Conservation (phyloP, 768 basidiomycete genomes). For the Suillus subalutaceus region DNA sequence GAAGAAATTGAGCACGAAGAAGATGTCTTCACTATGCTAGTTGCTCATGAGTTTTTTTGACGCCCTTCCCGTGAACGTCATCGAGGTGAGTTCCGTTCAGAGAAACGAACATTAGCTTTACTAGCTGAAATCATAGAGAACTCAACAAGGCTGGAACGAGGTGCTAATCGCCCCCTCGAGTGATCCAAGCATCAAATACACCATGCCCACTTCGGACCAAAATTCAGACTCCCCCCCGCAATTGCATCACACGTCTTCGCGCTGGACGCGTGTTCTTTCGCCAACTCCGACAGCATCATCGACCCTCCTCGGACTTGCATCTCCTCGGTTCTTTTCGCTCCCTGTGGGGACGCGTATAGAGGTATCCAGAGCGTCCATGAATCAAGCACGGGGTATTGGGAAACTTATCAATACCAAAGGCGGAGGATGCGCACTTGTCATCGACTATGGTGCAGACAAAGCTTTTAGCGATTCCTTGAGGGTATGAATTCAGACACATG, state of each 20-base stretch:
- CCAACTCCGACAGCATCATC: constrained; percentile 56
- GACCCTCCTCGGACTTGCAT: constrained; percentile 61
- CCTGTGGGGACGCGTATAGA: constrained; percentile 79
- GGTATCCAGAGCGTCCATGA: constrained; percentile 73
- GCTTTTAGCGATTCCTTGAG: constrained; percentile 77
- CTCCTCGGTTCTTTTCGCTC: constrained; percentile 68
- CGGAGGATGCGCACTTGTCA: constrained; percentile 70
- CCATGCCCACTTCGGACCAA: constrained; percentile 22
- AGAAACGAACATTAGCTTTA: neutral
- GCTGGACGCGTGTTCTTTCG: constrained; percentile 69
- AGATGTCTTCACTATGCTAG: constrained; percentile 73
- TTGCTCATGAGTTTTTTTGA: constrained; percentile 99
- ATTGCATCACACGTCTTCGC: constrained; percentile 28
- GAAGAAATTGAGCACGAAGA: constrained; percentile 60
- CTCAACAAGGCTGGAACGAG: constrained; percentile 81
- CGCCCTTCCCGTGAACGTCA: constrained; percentile 87
- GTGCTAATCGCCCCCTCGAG: constrained; percentile 62
- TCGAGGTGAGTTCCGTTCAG: constrained; percentile 61
- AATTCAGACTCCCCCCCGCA: constrained; percentile 5
- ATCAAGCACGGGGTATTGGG: constrained; percentile 68
- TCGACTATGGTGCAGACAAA: constrained; percentile 87
- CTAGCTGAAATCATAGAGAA: constrained; percentile 54
- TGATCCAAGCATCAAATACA: constrained; percentile 40
- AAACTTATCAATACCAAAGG: constrained; percentile 49
- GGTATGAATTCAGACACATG: constrained; percentile 49